Conservation (phyloP, 805 yeast genomes). For the Saccharomycopsis sp. region DNA sequence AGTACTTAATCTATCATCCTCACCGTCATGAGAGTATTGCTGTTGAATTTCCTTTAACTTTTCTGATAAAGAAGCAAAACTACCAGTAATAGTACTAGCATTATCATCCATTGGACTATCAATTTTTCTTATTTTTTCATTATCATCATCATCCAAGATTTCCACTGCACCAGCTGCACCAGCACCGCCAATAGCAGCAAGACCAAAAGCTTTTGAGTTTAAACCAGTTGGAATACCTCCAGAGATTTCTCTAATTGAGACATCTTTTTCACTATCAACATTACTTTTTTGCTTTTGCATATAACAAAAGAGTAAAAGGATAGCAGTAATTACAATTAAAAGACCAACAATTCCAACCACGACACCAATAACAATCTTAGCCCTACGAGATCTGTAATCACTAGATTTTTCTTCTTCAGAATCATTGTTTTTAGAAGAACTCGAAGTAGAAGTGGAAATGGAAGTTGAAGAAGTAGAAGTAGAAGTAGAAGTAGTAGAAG, state of each 20-base stretch:
- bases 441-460: conserved; percentile 4
- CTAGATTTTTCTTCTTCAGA: neutral
- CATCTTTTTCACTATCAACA: conserved; percentile 11
- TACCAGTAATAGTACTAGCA: conserved; percentile 17
- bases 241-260: conserved; percentile 7
- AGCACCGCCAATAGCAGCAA: conserved; percentile 3
- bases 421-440: neutral
- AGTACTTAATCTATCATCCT: conserved; percentile 4
- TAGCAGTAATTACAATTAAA: conserved; percentile 1
- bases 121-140: conserved; percentile 6
- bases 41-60: conserved; percentile 18
- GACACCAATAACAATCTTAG: conserved; percentile 17
- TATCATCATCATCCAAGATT: conserved; percentile 4
- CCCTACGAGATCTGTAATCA: conserved; percentile 1
- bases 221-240: neutral
- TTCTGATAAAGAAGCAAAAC: conserved; percentile 17
- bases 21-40: conserved; percentile 12
- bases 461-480: conserved; percentile 4
- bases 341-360: conserved; percentile 16
- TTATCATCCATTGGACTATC: conserved; percentile 15
- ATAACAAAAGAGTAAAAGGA: conserved; percentile 11
- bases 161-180: conserved; percentile 16
- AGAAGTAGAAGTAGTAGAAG: neutral
- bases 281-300: conserved; percentile 9
- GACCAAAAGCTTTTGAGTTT: neutral